Percentiles rank a stretch among this genome's conserved stretches.
Evolutionary conservation across 768 basidiomycete species (phyloP).

Genomic region (Boletus rex-veris): DNA sequence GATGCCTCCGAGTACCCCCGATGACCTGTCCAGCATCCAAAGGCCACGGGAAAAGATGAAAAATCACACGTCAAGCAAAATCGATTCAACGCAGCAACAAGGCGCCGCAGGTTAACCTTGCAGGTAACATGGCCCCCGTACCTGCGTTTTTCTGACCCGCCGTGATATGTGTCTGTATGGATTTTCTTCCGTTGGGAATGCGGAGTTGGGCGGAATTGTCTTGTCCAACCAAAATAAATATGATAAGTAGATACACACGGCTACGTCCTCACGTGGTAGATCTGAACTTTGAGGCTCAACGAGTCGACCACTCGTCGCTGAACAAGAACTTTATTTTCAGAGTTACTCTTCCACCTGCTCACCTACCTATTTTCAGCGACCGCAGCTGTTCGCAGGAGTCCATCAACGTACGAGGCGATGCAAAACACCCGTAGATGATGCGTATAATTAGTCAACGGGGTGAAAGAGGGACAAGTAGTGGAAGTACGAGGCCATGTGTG

Average conservation of each 20-base stretch:
- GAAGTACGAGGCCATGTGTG: slow-evolving; percentile 4
- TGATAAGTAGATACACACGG: slow-evolving; percentile 1
- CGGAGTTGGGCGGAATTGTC: neutral
- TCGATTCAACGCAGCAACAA: neutral
- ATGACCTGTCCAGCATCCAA: neutral
- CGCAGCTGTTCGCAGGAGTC: slow-evolving; percentile 1
- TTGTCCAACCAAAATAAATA: neutral
- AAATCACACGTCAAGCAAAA: neutral
- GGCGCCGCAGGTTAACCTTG: neutral
- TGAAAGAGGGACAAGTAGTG: neutral
- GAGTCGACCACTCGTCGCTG: slow-evolving; percentile 8
- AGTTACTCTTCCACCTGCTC: neutral
- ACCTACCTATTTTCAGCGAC: slow-evolving; percentile 15
- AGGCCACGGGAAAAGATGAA: neutral
- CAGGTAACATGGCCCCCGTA: neutral
- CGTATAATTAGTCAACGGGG: slow-evolving; percentile 8
- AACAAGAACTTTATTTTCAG: slow-evolving; percentile 11
- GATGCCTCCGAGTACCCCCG: slow-evolving; percentile 1
- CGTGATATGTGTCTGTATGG: neutral
- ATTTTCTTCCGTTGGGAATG: neutral
- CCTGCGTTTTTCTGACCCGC: neutral
- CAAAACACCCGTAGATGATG: neutral
- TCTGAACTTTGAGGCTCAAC: neutral
- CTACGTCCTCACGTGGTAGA: slow-evolving; percentile 17
- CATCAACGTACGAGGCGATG: neutral